Conservation (phyloP, 2,329 filamentous ascomycete species). For the Ramularia collo-cygni region DNA sequence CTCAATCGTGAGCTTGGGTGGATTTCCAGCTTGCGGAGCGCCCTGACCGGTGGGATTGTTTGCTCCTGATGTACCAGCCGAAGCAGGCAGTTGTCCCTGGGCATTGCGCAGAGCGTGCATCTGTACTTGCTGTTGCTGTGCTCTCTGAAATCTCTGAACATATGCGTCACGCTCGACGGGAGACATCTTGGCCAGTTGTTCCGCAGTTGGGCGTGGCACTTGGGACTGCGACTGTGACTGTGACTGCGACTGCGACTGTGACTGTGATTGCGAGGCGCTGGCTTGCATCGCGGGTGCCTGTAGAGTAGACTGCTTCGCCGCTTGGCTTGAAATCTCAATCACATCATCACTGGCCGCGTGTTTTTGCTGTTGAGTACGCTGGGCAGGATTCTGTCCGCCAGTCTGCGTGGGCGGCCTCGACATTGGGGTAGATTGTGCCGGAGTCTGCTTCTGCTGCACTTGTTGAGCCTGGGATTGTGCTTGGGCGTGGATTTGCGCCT, state of each 20-base stretch:
- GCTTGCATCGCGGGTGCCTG: conserved; percentile 27
- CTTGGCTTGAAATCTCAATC: conserved; percentile 31
- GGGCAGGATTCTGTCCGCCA: conserved; percentile 6
- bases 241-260: conserved; percentile 1
- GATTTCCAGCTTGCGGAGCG: conserved; percentile 4
- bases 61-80: background rate
- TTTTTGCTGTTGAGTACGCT: conserved; percentile 16
- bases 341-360: conserved; percentile 35
- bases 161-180: conserved; percentile 16
- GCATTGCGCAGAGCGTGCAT: conserved; percentile 23
- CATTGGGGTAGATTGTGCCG: conserved; percentile 30
- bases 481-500: too few species aligned
- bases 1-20: background rate
- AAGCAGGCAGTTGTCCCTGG: conserved; percentile 15
- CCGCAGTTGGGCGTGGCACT: conserved; percentile 3
- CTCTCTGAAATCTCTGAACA: conserved; percentile 14
- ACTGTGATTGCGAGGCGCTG: conserved; percentile 16
- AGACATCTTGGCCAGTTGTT: conserved; percentile 23
- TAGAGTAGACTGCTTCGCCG: conserved; percentile 16
- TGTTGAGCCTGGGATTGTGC: conserved; percentile 11
- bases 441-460: conserved; percentile 29
- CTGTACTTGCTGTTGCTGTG: conserved; percentile 13
- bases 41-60: background rate
- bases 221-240: background rate
- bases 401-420: conserved; percentile 10